A percentile compares a stretch with the other conserved stretches of the same genome.
phyloP scores from a whole-genome alignment of 306 rosid species.

The Luffa acutangula region DNA sequence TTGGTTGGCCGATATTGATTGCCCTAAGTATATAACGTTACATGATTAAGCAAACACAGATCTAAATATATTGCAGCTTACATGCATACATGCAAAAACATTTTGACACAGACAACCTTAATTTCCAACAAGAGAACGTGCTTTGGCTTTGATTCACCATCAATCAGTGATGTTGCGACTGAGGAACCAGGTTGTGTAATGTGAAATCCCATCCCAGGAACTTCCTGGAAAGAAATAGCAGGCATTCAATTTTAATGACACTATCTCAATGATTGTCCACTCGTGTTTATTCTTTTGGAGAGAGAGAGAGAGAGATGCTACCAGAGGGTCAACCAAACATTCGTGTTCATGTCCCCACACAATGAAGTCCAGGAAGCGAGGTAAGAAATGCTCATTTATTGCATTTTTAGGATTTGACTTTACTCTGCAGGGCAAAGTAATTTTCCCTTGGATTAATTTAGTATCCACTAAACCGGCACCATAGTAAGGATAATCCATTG shows the following conservation, averaged over 20 bases:
- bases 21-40: conserved; percentile 36
- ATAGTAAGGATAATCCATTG: neutral
- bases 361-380: conserved; percentile 87
- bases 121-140: conserved; percentile 92
- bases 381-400: conserved; percentile 90
- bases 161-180: conserved; percentile 96
- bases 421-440: conserved; percentile 46
- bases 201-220: conserved; percentile 99
- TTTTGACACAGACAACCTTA: conserved; percentile 47
- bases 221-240: conserved; percentile 50
- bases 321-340: conserved; percentile 96
- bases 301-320: conserved; percentile 10
- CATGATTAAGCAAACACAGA: neutral
- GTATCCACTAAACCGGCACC: neutral
- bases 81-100: conserved; percentile 6
- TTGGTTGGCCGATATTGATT: conserved; percentile 96
- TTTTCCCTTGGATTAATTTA: neutral
- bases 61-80: neutral
- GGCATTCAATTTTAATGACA: conserved; percentile 14
- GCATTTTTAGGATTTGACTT: conserved; percentile 98
- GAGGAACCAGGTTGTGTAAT: conserved; percentile 98
- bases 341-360: conserved; percentile 99
- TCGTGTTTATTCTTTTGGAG: neutral
- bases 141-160: conserved; percentile 97
- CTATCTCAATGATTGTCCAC: neutral